phyloP scores from a whole-genome alignment of 2,329 filamentous ascomycete genomes.

The Exophiala alcalophila region DNA sequence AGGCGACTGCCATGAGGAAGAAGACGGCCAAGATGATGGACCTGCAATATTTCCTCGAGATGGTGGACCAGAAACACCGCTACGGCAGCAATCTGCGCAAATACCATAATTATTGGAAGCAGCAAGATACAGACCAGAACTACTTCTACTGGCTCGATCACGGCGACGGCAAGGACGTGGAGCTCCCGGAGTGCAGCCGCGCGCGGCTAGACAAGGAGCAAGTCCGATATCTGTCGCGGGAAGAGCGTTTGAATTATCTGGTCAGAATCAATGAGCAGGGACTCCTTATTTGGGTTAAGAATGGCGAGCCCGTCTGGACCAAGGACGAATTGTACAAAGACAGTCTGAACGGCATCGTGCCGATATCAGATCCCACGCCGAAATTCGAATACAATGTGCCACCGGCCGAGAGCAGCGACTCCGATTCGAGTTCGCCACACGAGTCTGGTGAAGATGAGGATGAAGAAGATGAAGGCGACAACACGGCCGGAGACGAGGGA shows the following conservation, averaged over 20 bases:
- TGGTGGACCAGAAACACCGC: constrained; percentile 82
- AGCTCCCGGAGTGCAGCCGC: constrained; percentile 69
- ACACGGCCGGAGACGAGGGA: constrained; percentile 44
- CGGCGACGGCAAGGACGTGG: constrained; percentile 68
- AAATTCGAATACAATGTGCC: constrained; percentile 44
- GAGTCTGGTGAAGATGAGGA: constrained; percentile 28
- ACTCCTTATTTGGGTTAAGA: constrained; percentile 82
- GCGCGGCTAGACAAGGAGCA: constrained; percentile 72
- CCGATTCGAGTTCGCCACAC: constrained; percentile 29
- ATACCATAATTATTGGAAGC: constrained; percentile 85
- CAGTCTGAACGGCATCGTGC: constrained; percentile 62
- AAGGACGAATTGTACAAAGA: constrained; percentile 63
- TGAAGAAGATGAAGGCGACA: constrained; percentile 17
- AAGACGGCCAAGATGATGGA: constrained; percentile 76
- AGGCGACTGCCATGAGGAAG: constrained; percentile 57
- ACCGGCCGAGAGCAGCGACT: constrained; percentile 14
- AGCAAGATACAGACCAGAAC: constrained; percentile 71
- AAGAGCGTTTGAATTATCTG: constrained; percentile 78
- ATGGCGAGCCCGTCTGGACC: constrained; percentile 73
- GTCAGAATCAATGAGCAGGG: constrained; percentile 73
- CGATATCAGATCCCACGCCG: constrained; percentile 58
- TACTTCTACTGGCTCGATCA: constrained; percentile 94
- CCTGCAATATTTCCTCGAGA: constrained; percentile 78
- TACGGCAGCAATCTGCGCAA: constrained; percentile 78
- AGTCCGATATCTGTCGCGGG: constrained; percentile 77